These are phyloP conservation scores for Penicillium subrubescens DNA, from an alignment of 495 filamentous ascomycete genomes.

Conservation along the genomic window DNA sequence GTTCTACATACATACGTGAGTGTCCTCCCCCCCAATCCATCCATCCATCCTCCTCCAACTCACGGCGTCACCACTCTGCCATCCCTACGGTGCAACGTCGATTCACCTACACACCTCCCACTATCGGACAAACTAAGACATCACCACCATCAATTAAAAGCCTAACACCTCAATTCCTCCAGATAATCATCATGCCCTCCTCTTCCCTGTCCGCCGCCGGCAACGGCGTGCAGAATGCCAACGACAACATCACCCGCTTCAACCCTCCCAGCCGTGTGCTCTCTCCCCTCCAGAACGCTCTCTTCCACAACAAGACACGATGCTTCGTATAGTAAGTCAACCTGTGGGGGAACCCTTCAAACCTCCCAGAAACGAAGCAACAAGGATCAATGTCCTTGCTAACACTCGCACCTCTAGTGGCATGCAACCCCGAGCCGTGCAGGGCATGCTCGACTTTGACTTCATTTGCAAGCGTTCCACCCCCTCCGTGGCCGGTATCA, in stretches of 20 bases:
- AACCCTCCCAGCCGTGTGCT: slow-evolving; percentile 86
- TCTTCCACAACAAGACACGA: slow-evolving; percentile 99
- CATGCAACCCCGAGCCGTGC: slow-evolving; percentile 94
- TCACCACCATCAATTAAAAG: background rate
- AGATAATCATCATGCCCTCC: slow-evolving; percentile 50
- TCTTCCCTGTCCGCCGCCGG: slow-evolving; percentile 42
- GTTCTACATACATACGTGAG: slow-evolving; percentile 23
- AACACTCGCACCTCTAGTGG: slow-evolving; percentile 54
- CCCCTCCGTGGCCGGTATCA: slow-evolving; percentile 97
- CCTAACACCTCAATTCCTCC: slow-evolving; percentile 11
- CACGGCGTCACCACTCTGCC: background rate
- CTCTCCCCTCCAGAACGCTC: slow-evolving; percentile 83
- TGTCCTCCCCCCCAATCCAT: slow-evolving; percentile 18
- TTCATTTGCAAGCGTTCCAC: slow-evolving; percentile 99
- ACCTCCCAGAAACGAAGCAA: background rate
- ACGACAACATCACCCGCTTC: slow-evolving; percentile 98
- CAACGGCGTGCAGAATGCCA: slow-evolving; percentile 64
- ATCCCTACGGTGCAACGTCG: slow-evolving; percentile 1
- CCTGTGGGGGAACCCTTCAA: background rate
- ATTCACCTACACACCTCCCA: slow-evolving; percentile 5
- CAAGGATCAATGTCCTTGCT: background rate
- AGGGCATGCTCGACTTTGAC: slow-evolving; percentile 99
- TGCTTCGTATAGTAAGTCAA: slow-evolving; percentile 91
- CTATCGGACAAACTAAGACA: background rate
- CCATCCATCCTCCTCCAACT: slow-evolving; percentile 6